Conservation (phyloP, 2,329 filamentous ascomycete genomes). For the Colletotrichum agaves region DNA sequence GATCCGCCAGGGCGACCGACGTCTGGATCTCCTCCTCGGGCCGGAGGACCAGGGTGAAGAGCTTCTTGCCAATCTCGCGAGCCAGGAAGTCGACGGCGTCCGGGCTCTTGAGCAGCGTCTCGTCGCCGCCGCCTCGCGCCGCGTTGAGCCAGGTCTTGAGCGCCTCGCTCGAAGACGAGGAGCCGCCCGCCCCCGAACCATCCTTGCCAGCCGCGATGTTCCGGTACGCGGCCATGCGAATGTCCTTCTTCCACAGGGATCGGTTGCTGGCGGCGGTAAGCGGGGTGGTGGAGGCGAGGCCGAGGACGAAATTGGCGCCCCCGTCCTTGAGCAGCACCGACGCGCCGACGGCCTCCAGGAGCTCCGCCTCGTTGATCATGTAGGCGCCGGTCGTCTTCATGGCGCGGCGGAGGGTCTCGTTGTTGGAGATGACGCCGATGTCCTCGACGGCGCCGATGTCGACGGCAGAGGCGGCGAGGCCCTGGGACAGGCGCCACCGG, state of each 20-base stretch:
- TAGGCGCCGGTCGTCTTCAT: constrained; percentile 12
- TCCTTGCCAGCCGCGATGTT: constrained; percentile 29
- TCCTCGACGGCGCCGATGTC: neutral
- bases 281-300: constrained; percentile 35
- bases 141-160: no score
- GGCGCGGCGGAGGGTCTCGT: constrained; percentile 23
- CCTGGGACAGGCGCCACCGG: constrained; percentile 46
- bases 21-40: constrained; percentile 29
- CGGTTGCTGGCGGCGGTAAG: constrained; percentile 36
- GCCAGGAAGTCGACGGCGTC: neutral
- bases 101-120: neutral
- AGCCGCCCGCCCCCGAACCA: neutral
- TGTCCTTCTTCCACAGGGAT: constrained; percentile 38
- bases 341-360: constrained; percentile 22
- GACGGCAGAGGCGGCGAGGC: constrained; percentile 45
- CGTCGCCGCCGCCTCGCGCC: no score
- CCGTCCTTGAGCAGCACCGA: neutral
- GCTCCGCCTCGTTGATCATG: constrained; percentile 35
- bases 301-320: constrained; percentile 30
- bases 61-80: constrained; percentile 35
- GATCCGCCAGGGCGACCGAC: constrained; percentile 8
- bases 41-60: constrained; percentile 36
- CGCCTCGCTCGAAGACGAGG: no score
- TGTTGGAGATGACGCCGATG: neutral
- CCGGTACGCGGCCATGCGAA: constrained; percentile 41